Base-by-base conservation (phyloP, 2,329 filamentous ascomycete species). In the Alternaria solani region DNA sequence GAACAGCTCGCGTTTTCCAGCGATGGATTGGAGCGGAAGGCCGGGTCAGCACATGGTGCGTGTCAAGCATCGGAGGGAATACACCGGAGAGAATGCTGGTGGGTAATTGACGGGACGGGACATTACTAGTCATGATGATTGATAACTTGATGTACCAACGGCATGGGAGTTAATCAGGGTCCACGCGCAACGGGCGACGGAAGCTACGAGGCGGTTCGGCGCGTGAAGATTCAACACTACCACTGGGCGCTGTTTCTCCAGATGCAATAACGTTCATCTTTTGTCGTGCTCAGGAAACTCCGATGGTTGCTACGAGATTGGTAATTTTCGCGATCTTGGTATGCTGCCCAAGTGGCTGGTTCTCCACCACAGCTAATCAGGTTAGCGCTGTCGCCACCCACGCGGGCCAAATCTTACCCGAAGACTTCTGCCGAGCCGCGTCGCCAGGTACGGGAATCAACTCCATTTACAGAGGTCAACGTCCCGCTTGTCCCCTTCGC, bases 41-140 rank as follows among this genome's bases (percentile, higher is more conserved):
- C 20, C 46, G 14, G 46, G 14, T 38, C 46, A 25, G 16, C 20
- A 25, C 8, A 49, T 36, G 46, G 46, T 25, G 34, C 18, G 43
- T 49, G 25, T 55, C 36, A 46, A 32, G 16, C 25, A 18, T 49
- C 43, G 43, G 53, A 55, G 26, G 18, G 7, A 49, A 34, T 32
- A 11, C 4, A 23, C 44, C 43, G 44, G 26, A 32, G 18, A 28
- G 14, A 16, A 41, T 14, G 6, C 23, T 28, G 23, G 18, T 5
- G 1, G 32, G 36, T 34, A 47, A 55, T 55, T 25, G 34, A 42
- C 34, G 18, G 36, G 26, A 11, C 26, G 25, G 25, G 5, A 9
- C 14, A 32, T 41, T 32, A 7, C 53, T 41, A 49, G 34, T 48
- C 43, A 49, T 49, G 25, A 9, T 14, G 8, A 18, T 26, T 16